These are phyloP conservation scores for Podaxis sp. DNA, from an alignment of 768 basidiomycete species.

Conservation along the genomic window DNA sequence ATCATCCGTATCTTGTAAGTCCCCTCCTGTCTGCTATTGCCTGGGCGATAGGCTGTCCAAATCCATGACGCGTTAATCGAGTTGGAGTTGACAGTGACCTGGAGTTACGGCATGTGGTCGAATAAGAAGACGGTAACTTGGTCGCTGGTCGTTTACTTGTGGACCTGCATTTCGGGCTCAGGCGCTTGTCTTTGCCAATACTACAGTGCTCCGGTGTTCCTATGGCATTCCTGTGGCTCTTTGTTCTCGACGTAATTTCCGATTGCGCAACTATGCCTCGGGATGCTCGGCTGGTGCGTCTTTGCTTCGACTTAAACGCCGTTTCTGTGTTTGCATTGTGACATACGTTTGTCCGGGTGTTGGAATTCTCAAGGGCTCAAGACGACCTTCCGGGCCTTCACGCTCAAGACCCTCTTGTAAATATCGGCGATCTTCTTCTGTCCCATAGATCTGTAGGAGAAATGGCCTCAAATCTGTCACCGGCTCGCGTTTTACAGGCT, in stretches of 20 bases:
- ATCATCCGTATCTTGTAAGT: neutral
- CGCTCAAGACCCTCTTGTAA: constrained; percentile 1
- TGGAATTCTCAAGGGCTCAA: neutral
- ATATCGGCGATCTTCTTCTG: neutral
- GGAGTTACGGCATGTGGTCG: neutral
- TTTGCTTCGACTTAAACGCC: neutral
- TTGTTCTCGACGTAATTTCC: neutral
- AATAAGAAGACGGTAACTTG: neutral
- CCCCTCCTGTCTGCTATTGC: neutral
- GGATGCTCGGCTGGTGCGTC: neutral
- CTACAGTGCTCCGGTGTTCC: neutral
- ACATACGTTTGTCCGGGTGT: neutral
- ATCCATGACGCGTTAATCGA: neutral
- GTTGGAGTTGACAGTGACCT: neutral
- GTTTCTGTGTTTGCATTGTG: too few relatives aligned
- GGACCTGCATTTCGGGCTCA: neutral
- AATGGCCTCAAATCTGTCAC: neutral
- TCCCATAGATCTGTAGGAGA: constrained; percentile 2
- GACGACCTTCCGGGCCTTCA: too few relatives aligned
- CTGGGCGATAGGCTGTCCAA: neutral
- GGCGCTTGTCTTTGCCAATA: neutral
- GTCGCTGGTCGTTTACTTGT: neutral
- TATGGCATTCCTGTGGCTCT: neutral
- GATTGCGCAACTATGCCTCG: neutral
- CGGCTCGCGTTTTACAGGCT: neutral